Base-by-base conservation (phyloP, 768 basidiomycete species). In the Kwoniella sp. region DNA sequence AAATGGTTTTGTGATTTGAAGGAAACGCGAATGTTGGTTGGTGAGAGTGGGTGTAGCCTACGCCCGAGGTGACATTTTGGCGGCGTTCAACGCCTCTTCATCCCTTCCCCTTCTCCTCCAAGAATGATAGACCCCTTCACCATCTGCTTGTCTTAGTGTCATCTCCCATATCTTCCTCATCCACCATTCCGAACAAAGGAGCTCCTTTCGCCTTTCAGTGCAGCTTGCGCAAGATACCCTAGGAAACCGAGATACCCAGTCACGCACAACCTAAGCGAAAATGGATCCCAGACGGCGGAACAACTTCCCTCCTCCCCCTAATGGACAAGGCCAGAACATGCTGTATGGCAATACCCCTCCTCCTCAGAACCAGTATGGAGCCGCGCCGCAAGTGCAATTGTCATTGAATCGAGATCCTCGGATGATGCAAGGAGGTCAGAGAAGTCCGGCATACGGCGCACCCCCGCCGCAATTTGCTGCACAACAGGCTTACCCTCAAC, bases 241-340 rank as follows among this genome's bases (percentile, higher is more conserved):
- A 17, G 20, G 3, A 11, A 9, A 8, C 11, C 15, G 41, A 11
- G 41, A 45, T 45, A 45, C 41, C 41, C 41, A 45, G 20, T 45
- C 15, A 45, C 41, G 3, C 9, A 3, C 41, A 45, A n/a, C n/a
- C n/a, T n/a, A n/a, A 45, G 8, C 41, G 20, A 63, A 47, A 20
- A 73, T 73, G 72, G 72, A 73, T 45, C 72, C 72, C 13, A 51
- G 72, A 47, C 61, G 72, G 15, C 54, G 67, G 22, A 66, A 63
- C 58, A 69, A 69, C 54, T 30, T 55, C 54, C 30, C 52, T 53
- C 55, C 58, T 37, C 59, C 59, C n/a, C 41, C 64, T 28, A 11
- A 11, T 20, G 15, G 15, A 8, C 41, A 45, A 45, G 41, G 41
- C 41, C 41, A 45, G 41, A 45, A 45, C 41, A 8, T 45, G 41